These are phyloP conservation scores for Selaginella tamariscina DNA, from an alignment of 75 land plant species.

Conservation along the genomic window DNA sequence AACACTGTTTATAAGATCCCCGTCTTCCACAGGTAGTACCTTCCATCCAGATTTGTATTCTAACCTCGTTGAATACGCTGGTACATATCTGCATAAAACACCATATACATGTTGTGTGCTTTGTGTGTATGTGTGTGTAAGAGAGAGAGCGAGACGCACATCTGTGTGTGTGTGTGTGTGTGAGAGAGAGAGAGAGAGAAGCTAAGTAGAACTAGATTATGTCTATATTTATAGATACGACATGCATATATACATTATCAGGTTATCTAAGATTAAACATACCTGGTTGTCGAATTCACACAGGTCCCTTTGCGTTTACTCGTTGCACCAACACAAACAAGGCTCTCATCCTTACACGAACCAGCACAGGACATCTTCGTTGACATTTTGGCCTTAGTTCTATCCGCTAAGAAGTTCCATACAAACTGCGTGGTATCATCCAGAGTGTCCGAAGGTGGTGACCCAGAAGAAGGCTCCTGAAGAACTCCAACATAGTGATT, in stretches of 20 bases:
- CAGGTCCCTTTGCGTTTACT: constrained; percentile 51
- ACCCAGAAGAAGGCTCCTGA: constrained; percentile 42
- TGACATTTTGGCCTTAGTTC: constrained; percentile 22
- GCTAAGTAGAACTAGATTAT: too few species aligned
- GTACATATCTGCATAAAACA: constrained; percentile 89
- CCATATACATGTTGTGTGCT: too few species aligned
- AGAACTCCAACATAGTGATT: constrained; percentile 92
- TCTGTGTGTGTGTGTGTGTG: too few species aligned
- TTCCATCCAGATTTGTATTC: constrained; percentile 53
- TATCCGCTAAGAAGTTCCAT: constrained; percentile 90
- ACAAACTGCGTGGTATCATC: constrained; percentile 70
- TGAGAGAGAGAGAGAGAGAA: too few species aligned
- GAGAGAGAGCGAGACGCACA: too few species aligned
- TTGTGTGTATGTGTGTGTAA: too few species aligned
- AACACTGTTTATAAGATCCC: constrained; percentile 45
- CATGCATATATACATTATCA: too few species aligned
- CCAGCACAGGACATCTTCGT: constrained; percentile 29
- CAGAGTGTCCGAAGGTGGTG: constrained; percentile 28
- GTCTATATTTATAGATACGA: too few species aligned
- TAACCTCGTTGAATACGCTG: constrained; percentile 88
- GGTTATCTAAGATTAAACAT: too few species aligned
- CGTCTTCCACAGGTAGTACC: constrained; percentile 40
- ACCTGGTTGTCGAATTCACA: constrained; percentile 82
- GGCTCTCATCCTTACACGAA: constrained; percentile 39
- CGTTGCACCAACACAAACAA: constrained; percentile 69